Evolutionary conservation across 192 early-diverging fungal species (phyloP), one percentile per base, ranked within the genome.

Genomic region (Coemansia sp.): DNA sequence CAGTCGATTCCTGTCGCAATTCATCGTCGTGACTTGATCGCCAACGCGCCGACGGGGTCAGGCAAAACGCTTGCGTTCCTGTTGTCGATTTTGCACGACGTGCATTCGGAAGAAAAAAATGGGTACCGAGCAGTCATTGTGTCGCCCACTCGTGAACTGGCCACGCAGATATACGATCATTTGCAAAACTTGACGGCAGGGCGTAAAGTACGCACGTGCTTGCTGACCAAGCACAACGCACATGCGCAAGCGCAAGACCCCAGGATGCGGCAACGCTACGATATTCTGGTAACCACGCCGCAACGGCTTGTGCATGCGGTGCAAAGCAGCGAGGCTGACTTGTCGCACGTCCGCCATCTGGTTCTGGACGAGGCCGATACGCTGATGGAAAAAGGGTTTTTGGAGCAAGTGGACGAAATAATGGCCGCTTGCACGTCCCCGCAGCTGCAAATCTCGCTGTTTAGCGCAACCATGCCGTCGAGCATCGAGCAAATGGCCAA

Each of bases 41-140:
- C 94, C 2, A 92, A 92, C 77, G 94, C 97, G 8, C 97, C 95
- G 35, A 99, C 97, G 19, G 96, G 97, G 59, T 96, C 94, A 5
- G 97, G 97, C 70, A 99, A 99, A 80, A 99, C 97, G 1, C 72
- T 97, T 69, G 96, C 97, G 0, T 99, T 91, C 60, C 62, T 95
- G 41, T 77, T 99, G 23, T 94, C 95, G 0, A 94, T 99, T 25
- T 67, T 99, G 53, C 92, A 95, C 59, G 82, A 89, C 48, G 69
- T 98, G 29, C 89, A 92, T 45, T 83, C 83, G 50, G 91, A 90
- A 4, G 86, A 89, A 26, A 94, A 92, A 65, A 79, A 83, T 8
- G 93, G 93, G 14, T 90, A 91, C 65, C 86, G 97, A 31, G 97
- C 94, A 0, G 82, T 95, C 6, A 88, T 99, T 57, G 90, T 99